phyloP scores from a whole-genome alignment of 2,329 filamentous ascomycete genomes.

The Clarireedia monteithiana region DNA sequence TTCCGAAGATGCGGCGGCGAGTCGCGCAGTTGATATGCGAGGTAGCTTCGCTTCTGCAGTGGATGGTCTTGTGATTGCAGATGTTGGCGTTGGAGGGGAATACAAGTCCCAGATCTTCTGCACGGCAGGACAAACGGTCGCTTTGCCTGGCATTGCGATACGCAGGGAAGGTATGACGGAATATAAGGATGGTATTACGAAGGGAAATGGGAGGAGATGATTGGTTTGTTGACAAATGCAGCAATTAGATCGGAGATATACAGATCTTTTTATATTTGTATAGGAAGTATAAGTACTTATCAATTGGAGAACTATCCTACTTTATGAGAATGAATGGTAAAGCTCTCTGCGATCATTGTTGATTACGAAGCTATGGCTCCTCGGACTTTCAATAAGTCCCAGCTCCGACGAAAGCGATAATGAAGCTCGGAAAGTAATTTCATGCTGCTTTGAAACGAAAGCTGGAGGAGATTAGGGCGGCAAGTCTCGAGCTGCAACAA shows the following conservation, averaged over 20 bases:
- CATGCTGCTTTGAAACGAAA: too few relatives aligned
- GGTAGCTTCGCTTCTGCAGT: not conserved
- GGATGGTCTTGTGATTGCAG: not conserved
- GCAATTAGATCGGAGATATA: not conserved
- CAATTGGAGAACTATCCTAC: not conserved
- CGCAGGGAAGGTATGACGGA: not conserved
- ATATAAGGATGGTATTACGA: not conserved
- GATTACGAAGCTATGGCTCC: not conserved
- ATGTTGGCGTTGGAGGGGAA: not conserved
- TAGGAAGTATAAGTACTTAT: too few relatives aligned
- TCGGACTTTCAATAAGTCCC: not conserved
- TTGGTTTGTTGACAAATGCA: not conserved
- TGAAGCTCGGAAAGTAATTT: too few relatives aligned
- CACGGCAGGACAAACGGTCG: not conserved
- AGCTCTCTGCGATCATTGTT: too few relatives aligned
- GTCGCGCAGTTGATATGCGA: not conserved
- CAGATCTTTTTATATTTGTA: not conserved
- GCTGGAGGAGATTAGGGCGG: too few relatives aligned
- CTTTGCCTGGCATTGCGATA: not conserved
- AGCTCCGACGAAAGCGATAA: not conserved
- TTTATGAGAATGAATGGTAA: not conserved
- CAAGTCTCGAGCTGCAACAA: too few relatives aligned
- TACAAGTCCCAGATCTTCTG: conserved; percentile 7
- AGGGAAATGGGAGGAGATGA: not conserved
- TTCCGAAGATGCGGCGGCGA: conserved; percentile 6